phyloP scores from a whole-genome alignment of 1,284 basidiomycete genomes.

The Leccinum angustisporum region DNA sequence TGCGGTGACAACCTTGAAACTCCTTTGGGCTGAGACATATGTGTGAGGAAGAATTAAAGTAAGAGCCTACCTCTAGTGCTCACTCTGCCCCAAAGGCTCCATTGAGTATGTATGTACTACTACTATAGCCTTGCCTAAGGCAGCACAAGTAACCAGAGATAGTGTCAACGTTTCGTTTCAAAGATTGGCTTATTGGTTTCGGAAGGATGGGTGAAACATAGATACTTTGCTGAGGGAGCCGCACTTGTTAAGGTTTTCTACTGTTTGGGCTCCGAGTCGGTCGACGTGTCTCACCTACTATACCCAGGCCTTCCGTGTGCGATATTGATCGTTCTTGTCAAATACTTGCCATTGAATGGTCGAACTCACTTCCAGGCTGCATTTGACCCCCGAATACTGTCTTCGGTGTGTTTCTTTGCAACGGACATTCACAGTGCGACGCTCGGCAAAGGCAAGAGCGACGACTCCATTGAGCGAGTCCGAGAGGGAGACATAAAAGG shows the following conservation, averaged over 20 bases:
- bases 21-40: no score
- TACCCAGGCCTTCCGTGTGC: slow-evolving; percentile 26
- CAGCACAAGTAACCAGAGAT: no score
- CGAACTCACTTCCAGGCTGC: slow-evolving; percentile 51
- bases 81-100: no score
- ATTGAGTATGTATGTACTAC: no score
- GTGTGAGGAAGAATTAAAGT: no score
- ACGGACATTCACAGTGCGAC: slow-evolving; percentile 87
- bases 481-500: slow-evolving; percentile 79
- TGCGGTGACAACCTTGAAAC: no score
- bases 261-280: neutral
- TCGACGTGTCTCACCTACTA: slow-evolving; percentile 9
- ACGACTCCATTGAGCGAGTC: slow-evolving; percentile 74
- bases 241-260: slow-evolving; percentile 57
- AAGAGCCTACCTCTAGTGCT: no score
- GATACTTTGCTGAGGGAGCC: no score
- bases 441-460: slow-evolving; percentile 81
- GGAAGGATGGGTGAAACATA: no score
- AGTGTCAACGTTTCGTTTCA: no score
- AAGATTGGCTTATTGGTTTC: no score
- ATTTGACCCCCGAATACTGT: slow-evolving; percentile 80
- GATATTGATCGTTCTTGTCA: slow-evolving; percentile 7
- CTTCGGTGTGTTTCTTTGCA: slow-evolving; percentile 90
- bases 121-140: no score
- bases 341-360: slow-evolving; percentile 54